Base-by-base conservation (phyloP, 345 rosid genomes). In the Citrus inodora region DNA sequence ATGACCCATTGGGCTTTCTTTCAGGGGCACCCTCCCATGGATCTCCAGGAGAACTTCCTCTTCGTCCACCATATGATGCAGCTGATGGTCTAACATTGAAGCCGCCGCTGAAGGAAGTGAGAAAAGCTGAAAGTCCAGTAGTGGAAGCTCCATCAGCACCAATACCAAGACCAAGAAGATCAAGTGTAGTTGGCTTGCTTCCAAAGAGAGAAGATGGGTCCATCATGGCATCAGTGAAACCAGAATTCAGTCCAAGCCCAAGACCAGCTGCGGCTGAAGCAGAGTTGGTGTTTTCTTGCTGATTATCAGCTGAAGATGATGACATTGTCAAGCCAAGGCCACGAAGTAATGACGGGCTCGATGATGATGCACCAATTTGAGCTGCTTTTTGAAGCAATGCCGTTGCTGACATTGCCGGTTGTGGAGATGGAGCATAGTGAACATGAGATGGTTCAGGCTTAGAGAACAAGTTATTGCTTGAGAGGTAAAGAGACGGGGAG, bases 381-480 rank as follows among this genome's bases (percentile, higher is more conserved):
- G 98, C 99, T 55, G 99, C 99, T 67, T 91, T 96, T 64, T 96
- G 97, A 59, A 96, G 97, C 87, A 96, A 81, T 53, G 99, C 99
- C 0, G 99, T 96, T 21, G 99, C 99, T 1, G 99, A 94, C 94
- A 96, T 92, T 5, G 97, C 85, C 0, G 97, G 91, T 69, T 81
- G 92, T 13, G 81, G 80, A 5, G 90, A 69, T 2, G 82, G 85
- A 7, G 80, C 33, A 38, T 87, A 85, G 73, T 79, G 86, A 77
- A 22, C 80, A 60, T 73, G 83, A 28, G 80, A 86, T 28, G 85
- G 84, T 32, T 80, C 82, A 9, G 78, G 46, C 60, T 76, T 32
- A 11, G 79, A n/a, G 79, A 87, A 82, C 46, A 85, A 75, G 51
- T 82, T 81, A 61, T 84, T 86, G 83, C 67, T 86, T 77, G 92